Percentiles rank a stretch among this genome's conserved stretches.
phyloP scores from a whole-genome alignment of 148 eudicot species.

The Tetragonia tetragonoides region DNA sequence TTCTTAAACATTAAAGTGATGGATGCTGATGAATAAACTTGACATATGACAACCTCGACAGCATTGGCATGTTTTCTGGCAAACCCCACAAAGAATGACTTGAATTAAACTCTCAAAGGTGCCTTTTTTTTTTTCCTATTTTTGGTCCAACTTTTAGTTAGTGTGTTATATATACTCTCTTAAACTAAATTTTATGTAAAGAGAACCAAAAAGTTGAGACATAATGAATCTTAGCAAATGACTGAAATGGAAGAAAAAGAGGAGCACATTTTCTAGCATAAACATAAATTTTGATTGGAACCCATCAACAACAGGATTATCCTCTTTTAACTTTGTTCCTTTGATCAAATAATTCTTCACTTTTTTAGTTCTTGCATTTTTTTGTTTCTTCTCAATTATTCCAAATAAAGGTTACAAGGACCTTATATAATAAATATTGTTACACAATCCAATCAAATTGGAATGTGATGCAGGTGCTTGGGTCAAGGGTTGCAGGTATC shows the following conservation, averaged over 20 bases:
- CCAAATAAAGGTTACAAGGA: slow-evolving; percentile 24
- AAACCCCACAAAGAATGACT: slow-evolving; percentile 14
- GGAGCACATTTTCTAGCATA: slow-evolving; percentile 23
- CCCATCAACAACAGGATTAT: slow-evolving; percentile 27
- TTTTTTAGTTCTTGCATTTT: slow-evolving; percentile 4
- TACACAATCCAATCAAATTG: slow-evolving; percentile 17
- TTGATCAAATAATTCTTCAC: slow-evolving; percentile 27
- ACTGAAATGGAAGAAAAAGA: slow-evolving; percentile 28
- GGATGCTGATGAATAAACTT: neutral
- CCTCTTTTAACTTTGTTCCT: slow-evolving; percentile 24
- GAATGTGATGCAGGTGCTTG: slow-evolving; percentile 16
- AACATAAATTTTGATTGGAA: slow-evolving; percentile 29
- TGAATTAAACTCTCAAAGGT: neutral
- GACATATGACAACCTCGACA: neutral
- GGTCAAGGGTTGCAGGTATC: slow-evolving; percentile 17
- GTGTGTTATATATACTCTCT: neutral
- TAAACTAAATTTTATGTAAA: neutral
- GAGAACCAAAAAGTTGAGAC: slow-evolving; percentile 29
- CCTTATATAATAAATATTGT: slow-evolving; percentile 11
- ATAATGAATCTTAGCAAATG: slow-evolving; percentile 49
- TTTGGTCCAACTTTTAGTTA: neutral
- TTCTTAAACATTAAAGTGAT: no score
- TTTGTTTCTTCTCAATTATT: slow-evolving; percentile 1
- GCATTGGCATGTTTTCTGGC: slow-evolving; percentile 8
- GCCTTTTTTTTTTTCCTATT: neutral